phyloP scores from a whole-genome alignment of 768 basidiomycete genomes.

The Pleurotus ostreatus region DNA sequence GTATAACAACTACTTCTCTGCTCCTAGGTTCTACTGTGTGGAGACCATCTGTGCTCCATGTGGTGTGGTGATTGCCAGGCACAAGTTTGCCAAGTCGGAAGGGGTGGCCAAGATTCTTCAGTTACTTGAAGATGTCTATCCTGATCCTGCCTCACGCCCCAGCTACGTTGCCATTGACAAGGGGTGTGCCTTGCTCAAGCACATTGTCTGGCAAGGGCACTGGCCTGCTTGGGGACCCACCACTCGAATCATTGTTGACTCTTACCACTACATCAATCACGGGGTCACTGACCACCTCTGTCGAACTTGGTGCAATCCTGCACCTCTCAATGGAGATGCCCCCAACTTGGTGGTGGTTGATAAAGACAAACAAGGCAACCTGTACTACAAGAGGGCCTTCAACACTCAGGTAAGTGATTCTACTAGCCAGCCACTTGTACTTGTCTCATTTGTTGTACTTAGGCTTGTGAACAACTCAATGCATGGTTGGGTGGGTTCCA shows the following conservation, averaged over 20 bases:
- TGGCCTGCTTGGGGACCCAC: slow-evolving; percentile 12
- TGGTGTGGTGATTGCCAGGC: no score
- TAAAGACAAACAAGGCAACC: slow-evolving; percentile 16
- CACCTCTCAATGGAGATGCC: slow-evolving; percentile 22
- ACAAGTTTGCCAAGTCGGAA: no score
- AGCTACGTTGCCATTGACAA: slow-evolving; percentile 23
- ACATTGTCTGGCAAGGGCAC: slow-evolving; percentile 8
- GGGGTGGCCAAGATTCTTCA: slow-evolving; percentile 17
- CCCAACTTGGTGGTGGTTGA: slow-evolving; percentile 24
- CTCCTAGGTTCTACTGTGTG: no score
- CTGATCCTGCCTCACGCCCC: slow-evolving; percentile 13
- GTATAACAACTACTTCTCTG: slow-evolving; percentile 23
- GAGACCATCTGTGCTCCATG: no score
- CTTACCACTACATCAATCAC: slow-evolving; percentile 23
- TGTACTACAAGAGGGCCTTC: slow-evolving; percentile 19
- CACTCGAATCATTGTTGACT: slow-evolving; percentile 20
- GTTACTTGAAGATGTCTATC: slow-evolving; percentile 18
- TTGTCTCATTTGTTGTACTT: slow-evolving; percentile 7
- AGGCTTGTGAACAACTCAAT: slow-evolving; percentile 29
- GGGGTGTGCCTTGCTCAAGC: slow-evolving; percentile 16
- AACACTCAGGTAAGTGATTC: slow-evolving; percentile 20
- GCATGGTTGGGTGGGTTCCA: slow-evolving; percentile 28
- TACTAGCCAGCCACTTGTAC: slow-evolving; percentile 11
- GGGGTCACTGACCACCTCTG: slow-evolving; percentile 21
- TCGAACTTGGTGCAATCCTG: slow-evolving; percentile 26